phyloP scores from a whole-genome alignment of 2,329 filamentous ascomycete species.

The Fusarium sp. region DNA sequence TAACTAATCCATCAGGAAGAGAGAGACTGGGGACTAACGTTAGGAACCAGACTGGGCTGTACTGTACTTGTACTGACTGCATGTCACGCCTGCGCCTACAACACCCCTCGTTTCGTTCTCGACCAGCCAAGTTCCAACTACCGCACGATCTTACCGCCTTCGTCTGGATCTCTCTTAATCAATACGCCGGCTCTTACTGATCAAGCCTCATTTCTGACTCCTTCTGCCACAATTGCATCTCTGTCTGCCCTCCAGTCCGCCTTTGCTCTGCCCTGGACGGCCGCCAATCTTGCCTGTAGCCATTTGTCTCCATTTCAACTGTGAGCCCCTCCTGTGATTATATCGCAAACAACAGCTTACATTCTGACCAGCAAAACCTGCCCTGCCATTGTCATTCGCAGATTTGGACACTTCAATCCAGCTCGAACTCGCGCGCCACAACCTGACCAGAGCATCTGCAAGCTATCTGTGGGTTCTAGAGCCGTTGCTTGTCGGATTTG shows the following conservation, averaged over 20 bases:
- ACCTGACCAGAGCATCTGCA: constrained; percentile 23
- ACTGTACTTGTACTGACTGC: constrained; percentile 8
- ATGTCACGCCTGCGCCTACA: constrained; percentile 44
- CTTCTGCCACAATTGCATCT: constrained; percentile 41
- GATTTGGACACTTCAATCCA: neutral
- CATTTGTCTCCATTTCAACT: constrained; percentile 30
- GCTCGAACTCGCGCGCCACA: constrained; percentile 32
- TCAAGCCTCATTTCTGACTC: constrained; percentile 44
- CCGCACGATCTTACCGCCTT: constrained; percentile 40
- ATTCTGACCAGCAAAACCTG: constrained; percentile 7
- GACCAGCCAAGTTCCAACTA: constrained; percentile 39
- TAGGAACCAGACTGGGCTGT: constrained; percentile 18
- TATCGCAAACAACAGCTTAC: constrained; percentile 33
- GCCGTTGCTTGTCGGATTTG: constrained; percentile 32
- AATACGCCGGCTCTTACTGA: constrained; percentile 29
- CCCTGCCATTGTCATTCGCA: neutral
- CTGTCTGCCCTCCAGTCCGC: constrained; percentile 39
- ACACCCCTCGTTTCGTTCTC: constrained; percentile 33
- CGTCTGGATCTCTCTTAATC: constrained; percentile 38
- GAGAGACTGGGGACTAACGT: constrained; percentile 18
- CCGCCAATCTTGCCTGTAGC: constrained; percentile 26
- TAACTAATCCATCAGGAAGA: neutral
- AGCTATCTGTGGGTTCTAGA: constrained; percentile 25
- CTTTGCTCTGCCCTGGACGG: constrained; percentile 29
- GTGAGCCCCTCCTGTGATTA: constrained; percentile 26